Evolutionary conservation across 495 filamentous ascomycete genomes (phyloP).

Genomic region (Talaromyces ruber): DNA sequence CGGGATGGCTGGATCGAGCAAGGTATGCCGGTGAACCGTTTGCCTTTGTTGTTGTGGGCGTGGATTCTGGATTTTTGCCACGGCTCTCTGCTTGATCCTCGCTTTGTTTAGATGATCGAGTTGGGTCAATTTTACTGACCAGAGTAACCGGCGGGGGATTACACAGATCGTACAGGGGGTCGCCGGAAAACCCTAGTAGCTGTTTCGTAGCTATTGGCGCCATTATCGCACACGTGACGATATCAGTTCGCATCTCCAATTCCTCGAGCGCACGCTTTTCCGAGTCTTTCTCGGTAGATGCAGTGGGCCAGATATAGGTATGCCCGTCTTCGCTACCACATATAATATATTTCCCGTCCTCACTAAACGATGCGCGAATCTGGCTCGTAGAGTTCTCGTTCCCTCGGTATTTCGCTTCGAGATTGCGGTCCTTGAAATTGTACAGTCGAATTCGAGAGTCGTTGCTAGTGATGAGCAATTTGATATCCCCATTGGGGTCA

Average conservation of each 20-base stretch:
- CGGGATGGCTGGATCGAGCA: constrained; percentile 62
- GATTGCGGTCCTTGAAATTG: constrained; percentile 69
- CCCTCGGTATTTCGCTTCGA: constrained; percentile 87
- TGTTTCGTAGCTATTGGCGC: constrained; percentile 75
- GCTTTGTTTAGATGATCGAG: constrained; percentile 27
- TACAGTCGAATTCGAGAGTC: constrained; percentile 93
- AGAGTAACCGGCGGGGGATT: constrained; percentile 91
- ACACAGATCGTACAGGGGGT: constrained; percentile 92
- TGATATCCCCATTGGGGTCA: constrained; percentile 63
- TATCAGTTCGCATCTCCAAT: constrained; percentile 81
- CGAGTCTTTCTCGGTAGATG: constrained; percentile 52
- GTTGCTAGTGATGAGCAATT: constrained; percentile 87
- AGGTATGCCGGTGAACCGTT: constrained; percentile 63
- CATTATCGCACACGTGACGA: constrained; percentile 79
- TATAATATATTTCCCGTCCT: constrained; percentile 80
- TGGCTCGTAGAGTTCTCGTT: constrained; percentile 90
- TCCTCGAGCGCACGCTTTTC: constrained; percentile 77
- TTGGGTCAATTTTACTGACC: constrained; percentile 58
- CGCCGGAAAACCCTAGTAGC: constrained; percentile 68
- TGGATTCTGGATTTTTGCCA: constrained; percentile 15
- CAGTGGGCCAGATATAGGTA: constrained; percentile 81
- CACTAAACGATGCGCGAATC: constrained; percentile 82
- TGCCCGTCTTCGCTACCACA: constrained; percentile 89
- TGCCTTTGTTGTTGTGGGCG: constrained; percentile 40
- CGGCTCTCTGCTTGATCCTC: constrained; percentile 13